A percentile compares a stretch with the other conserved stretches of the same genome.
These are phyloP conservation scores for Ammopiptanthus mongolicus DNA, from an alignment of 306 rosid genomes.

Conservation along the genomic window DNA sequence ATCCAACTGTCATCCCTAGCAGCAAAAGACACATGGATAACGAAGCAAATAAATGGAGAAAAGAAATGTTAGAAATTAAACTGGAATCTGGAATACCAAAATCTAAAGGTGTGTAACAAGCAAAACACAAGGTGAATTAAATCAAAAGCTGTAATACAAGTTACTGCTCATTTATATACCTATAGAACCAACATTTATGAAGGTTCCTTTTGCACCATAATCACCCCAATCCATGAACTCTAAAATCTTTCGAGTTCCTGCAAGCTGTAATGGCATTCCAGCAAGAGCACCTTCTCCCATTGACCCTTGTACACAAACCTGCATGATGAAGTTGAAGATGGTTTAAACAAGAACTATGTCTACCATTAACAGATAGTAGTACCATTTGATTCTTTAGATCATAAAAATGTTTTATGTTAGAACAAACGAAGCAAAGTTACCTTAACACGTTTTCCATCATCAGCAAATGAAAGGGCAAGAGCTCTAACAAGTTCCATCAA, in stretches of 20 bases:
- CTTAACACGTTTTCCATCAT: slow-evolving; percentile 91
- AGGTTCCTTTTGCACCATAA: slow-evolving; percentile 78
- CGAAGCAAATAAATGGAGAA: slow-evolving; percentile 11
- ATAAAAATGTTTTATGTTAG: slow-evolving; percentile 1
- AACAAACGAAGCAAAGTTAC: slow-evolving; percentile 37
- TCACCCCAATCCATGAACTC: slow-evolving; percentile 99
- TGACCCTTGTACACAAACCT: slow-evolving; percentile 99
- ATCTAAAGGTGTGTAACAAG: slow-evolving; percentile 4
- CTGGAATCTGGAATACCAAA: slow-evolving; percentile 12
- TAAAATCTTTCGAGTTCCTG: slow-evolving; percentile 78
- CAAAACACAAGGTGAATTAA: slow-evolving; percentile 8
- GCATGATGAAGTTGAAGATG: slow-evolving; percentile 15
- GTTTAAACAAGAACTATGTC: background rate
- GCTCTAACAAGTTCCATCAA: slow-evolving; percentile 80
- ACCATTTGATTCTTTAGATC: slow-evolving; percentile 6
- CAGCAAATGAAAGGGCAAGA: slow-evolving; percentile 92
- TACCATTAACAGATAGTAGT: background rate
- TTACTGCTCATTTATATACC: slow-evolving; percentile 44
- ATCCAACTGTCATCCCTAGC: background rate
- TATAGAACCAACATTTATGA: slow-evolving; percentile 83
- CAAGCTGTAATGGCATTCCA: slow-evolving; percentile 98
- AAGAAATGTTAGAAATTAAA: background rate
- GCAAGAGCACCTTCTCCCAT: slow-evolving; percentile 98
- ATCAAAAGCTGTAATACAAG: background rate
- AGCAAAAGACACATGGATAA: background rate